Conservation (phyloP, 2,329 filamentous ascomycete genomes). For the Neophaeococcomyces mojaviensis region DNA sequence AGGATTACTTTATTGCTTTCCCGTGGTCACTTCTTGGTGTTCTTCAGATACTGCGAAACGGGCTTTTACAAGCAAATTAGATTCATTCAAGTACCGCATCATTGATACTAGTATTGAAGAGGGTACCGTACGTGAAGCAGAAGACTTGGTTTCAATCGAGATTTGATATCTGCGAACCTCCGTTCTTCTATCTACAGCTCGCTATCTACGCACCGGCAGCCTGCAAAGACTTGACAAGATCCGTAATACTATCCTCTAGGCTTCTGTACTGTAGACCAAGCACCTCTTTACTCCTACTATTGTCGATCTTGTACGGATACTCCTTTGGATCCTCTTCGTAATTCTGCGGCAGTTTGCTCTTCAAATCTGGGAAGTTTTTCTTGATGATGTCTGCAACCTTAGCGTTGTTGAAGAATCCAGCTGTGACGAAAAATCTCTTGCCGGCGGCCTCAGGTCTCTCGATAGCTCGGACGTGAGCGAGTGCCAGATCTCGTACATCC, state of each 20-base stretch:
- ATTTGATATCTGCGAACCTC: too few relatives aligned
- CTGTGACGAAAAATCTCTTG: slow-evolving; percentile 39
- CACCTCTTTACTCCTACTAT: slow-evolving; percentile 33
- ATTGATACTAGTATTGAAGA: too few relatives aligned
- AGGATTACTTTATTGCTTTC: too few relatives aligned
- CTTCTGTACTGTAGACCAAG: slow-evolving; percentile 34
- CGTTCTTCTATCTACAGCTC: too few relatives aligned
- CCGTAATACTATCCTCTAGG: slow-evolving; percentile 32
- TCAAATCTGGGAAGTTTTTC: slow-evolving; percentile 36
- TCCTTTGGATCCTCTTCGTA: slow-evolving; percentile 51
- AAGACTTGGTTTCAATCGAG: too few relatives aligned
- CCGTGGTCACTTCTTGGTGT: too few relatives aligned
- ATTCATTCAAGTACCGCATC: too few relatives aligned
- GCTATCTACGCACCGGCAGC: slow-evolving; percentile 38
- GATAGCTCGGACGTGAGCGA: slow-evolving; percentile 41
- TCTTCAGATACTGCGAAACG: too few relatives aligned
- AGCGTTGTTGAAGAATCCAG: slow-evolving; percentile 36
- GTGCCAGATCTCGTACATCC: slow-evolving; percentile 41
- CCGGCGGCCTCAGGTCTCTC: slow-evolving; percentile 39
- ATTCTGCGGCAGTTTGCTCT: slow-evolving; percentile 34
- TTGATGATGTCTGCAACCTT: slow-evolving; percentile 35
- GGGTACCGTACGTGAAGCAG: too few relatives aligned
- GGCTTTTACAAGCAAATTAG: too few relatives aligned
- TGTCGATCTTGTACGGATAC: slow-evolving; percentile 42
- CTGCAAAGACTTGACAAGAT: slow-evolving; percentile 51